phyloP scores from a whole-genome alignment of 2,329 filamentous ascomycete genomes.

The Arthrobotrys entomopaga region DNA sequence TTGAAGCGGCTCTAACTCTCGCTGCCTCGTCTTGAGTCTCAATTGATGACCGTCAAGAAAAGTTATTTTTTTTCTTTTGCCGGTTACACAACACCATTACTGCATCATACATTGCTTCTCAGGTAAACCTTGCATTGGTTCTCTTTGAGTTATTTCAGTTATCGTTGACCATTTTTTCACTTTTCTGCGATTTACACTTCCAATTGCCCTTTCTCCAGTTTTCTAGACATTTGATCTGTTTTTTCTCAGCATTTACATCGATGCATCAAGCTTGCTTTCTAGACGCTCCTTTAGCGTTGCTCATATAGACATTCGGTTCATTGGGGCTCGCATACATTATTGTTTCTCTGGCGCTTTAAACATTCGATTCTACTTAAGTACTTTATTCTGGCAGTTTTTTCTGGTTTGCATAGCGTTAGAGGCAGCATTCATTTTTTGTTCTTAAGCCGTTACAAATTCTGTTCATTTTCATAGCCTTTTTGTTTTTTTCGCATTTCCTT shows the following conservation, averaged over 20 bases:
- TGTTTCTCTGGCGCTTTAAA: neutral
- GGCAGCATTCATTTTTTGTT: slow-evolving; percentile 39
- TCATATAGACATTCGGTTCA: slow-evolving; percentile 25
- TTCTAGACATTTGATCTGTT: slow-evolving; percentile 4
- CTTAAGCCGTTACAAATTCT: slow-evolving; percentile 1
- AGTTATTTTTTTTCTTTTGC: slow-evolving; percentile 24
- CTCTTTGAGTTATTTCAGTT: neutral
- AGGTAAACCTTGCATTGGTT: slow-evolving; percentile 22
- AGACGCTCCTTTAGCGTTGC: slow-evolving; percentile 35
- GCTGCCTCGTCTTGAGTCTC: slow-evolving; percentile 41
- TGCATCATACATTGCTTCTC: slow-evolving; percentile 15
- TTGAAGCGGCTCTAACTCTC: slow-evolving; percentile 48
- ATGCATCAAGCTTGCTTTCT: slow-evolving; percentile 18
- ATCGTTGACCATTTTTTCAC: slow-evolving; percentile 1
- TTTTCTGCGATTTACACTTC: neutral
- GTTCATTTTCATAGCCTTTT: slow-evolving; percentile 2
- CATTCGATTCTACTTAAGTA: neutral
- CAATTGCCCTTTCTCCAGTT: slow-evolving; percentile 8
- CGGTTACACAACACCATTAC: slow-evolving; percentile 31
- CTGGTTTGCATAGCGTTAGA: slow-evolving; percentile 44
- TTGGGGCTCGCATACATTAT: slow-evolving; percentile 34
- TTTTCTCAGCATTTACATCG: slow-evolving; percentile 10
- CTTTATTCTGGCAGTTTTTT: neutral
- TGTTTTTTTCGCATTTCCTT: slow-evolving; percentile 17
- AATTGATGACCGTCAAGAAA: slow-evolving; percentile 1